Evolutionary conservation across 1,284 basidiomycete species (phyloP), one percentile per base, ranked within the genome.

Genomic region (Volvariella volvacea): DNA sequence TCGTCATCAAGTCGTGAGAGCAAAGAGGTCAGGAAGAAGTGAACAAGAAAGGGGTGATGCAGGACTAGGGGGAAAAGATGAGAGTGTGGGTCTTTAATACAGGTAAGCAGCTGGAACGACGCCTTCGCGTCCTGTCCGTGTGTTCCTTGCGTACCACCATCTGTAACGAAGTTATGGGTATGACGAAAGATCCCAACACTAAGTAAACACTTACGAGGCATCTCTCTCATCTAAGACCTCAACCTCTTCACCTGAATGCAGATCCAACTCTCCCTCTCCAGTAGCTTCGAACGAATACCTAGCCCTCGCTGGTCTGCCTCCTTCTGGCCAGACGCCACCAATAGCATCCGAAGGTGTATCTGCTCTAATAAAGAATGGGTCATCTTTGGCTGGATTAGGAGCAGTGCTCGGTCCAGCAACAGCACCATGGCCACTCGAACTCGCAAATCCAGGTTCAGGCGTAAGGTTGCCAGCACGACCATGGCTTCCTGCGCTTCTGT

Each of bases 121-220:
- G 22, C 91, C 91, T 66, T 93, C 89, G 42, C 71, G 74, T 14
- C 89, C 87, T 42, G 83, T 83, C 43, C 75, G 76, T 17, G 79
- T 68, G 59, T 93, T 88, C 38, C 88, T 77, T 45, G 86, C 88
- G 57, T 88, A 93, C 91, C 91, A 94, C 91, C 92, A 94, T 43
- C 91, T 92, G 50, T 36, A 51, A 52, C 50, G 45, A 43, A 21
- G 45, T 25, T 44, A 22, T 30, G 50, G 3, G 55, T 32, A n/a
- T 43, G 19, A 25, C 37, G 25, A 39, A 22, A 19, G 4, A 40
- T 41, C 39, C 38, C 32, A 38, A 3, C 42, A 16, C 37, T 47
- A 36, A 39, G 33, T n/a, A 32, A 32, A 37, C 25, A 78, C 87
- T 56, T 66, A 89, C 86, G 83, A 81, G 56, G 76, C 69, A 64